phyloP scores from a whole-genome alignment of 2,329 filamentous ascomycete species.

The Colletotrichum chrysophilum region DNA sequence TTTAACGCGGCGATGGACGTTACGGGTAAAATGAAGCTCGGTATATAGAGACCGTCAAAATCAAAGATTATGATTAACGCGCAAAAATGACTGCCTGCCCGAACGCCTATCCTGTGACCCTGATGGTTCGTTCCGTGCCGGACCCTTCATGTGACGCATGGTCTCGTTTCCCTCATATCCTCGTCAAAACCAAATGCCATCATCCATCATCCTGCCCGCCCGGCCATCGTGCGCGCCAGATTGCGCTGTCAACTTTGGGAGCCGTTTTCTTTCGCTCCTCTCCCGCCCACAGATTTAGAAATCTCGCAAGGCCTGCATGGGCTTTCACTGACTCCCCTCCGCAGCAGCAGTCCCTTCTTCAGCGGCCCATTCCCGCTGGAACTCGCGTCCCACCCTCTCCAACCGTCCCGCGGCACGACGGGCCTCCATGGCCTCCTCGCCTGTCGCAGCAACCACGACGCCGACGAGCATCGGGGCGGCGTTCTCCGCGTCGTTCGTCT shows the following conservation, averaged over 20 bases:
- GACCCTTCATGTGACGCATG: background rate
- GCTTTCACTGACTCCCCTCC: background rate
- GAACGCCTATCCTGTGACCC: constrained; percentile 1
- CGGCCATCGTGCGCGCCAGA: background rate
- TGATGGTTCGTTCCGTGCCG: background rate
- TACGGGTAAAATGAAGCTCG: constrained; percentile 21
- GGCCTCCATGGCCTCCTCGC: constrained; percentile 55
- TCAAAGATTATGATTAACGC: constrained; percentile 24
- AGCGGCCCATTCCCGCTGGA: constrained; percentile 58
- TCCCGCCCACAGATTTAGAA: background rate
- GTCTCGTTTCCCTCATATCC: constrained; percentile 5
- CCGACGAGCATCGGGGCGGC: constrained; percentile 58
- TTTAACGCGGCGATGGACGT: constrained; percentile 20
- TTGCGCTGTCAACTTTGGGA: background rate
- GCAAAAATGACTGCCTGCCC: background rate
- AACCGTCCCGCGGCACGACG: constrained; percentile 56
- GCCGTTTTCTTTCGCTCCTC: background rate
- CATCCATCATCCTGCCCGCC: background rate
- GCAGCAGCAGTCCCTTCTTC: constrained; percentile 27
- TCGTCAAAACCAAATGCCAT: background rate
- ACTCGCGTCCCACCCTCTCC: constrained; percentile 58
- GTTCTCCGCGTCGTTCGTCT: background rate
- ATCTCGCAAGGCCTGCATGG: background rate
- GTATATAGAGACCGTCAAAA: constrained; percentile 23
- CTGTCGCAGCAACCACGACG: constrained; percentile 56